Evolutionary conservation across 2,329 filamentous ascomycete genomes (phyloP).

Genomic region (Penicillium olsonii): DNA sequence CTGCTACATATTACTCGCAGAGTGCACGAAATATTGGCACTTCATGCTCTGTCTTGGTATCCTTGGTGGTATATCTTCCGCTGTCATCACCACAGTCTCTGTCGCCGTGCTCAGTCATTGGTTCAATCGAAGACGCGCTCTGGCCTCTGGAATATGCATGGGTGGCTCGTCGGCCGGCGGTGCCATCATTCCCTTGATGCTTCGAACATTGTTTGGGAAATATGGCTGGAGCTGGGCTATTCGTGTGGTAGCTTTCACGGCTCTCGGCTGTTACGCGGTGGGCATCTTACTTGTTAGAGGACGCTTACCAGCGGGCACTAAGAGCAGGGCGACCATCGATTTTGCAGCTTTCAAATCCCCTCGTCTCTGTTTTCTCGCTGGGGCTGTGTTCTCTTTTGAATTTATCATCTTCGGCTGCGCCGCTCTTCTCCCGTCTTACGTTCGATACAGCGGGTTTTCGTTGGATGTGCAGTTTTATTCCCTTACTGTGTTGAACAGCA

Average conservation of each 20-base stretch:
- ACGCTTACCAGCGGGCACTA: constrained; percentile 31
- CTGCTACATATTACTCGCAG: constrained; percentile 49
- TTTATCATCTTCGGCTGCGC: constrained; percentile 53
- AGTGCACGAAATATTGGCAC: constrained; percentile 53
- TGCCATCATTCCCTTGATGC: constrained; percentile 38
- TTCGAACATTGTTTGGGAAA: constrained; percentile 31
- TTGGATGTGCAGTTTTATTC: constrained; percentile 46
- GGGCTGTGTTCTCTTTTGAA: constrained; percentile 50
- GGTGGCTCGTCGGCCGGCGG: constrained; percentile 42
- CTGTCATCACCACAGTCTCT: constrained; percentile 39
- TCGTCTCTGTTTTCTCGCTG: constrained; percentile 45
- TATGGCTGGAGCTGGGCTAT: constrained; percentile 42
- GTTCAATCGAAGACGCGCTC: constrained; percentile 40
- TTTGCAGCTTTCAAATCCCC: constrained; percentile 44
- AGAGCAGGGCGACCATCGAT: constrained; percentile 38
- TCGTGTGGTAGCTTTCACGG: constrained; percentile 39
- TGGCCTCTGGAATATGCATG: constrained; percentile 45
- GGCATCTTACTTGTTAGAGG: constrained; percentile 38
- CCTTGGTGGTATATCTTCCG: constrained; percentile 37
- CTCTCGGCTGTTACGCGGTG: constrained; percentile 34
- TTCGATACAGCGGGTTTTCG: constrained; percentile 40
- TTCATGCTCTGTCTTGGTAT: constrained; percentile 46
- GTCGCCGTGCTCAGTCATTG: constrained; percentile 44
- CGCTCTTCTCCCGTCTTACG: constrained; percentile 50
- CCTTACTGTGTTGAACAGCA: constrained; percentile 48